Base-by-base conservation (phyloP, 805 yeast species). In the Yarrowia osloensis region DNA sequence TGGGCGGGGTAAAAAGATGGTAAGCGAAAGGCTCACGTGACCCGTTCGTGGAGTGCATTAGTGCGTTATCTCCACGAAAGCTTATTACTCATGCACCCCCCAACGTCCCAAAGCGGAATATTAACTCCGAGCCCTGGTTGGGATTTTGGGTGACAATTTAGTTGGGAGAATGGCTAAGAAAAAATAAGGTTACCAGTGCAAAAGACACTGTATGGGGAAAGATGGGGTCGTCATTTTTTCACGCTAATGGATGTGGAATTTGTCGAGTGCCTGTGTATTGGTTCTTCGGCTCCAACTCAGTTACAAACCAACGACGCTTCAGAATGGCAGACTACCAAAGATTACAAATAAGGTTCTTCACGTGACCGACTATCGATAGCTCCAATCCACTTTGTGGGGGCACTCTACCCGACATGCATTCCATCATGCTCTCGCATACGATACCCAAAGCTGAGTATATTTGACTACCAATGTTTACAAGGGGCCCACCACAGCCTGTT, bases 351-450 rank as follows among this genome's bases (percentile, higher is more conserved):
- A n/a, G n/a, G 7, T 28, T 28, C 3, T 2, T 44, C 49, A 44
- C 49, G 49, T 44, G 49, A 44, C 47, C 42, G 2, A 3, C 19
- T 17, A 8, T 1, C 13, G 19, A 26, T 49, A 49, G 39, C 55
- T 49, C 55, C 39, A 49, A 49, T 5, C 26, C 26, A 13, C 55
- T 2, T 3, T 6, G n/a, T 13, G n/a, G 33, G 37, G 55, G 37
- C 15, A 29, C 8, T 49, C 6, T 49, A 31, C 39, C 55, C 55
- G 55, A 49, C 55, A 31, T 49, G 55, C 39, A 31, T 31, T 28
- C 55, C 54, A 29, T 31, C 55, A 29, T 29, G 17, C 26, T 49
- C 21, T 50, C 57, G 57, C 57, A 31, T 50, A 33, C 57, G 57
- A 50, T 50, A 33, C 26, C 57, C 57, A 21, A 33, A 50, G 26